These are phyloP conservation scores for Xylona heveae DNA, from an alignment of 495 filamentous ascomycete genomes.

Conservation along the genomic window DNA sequence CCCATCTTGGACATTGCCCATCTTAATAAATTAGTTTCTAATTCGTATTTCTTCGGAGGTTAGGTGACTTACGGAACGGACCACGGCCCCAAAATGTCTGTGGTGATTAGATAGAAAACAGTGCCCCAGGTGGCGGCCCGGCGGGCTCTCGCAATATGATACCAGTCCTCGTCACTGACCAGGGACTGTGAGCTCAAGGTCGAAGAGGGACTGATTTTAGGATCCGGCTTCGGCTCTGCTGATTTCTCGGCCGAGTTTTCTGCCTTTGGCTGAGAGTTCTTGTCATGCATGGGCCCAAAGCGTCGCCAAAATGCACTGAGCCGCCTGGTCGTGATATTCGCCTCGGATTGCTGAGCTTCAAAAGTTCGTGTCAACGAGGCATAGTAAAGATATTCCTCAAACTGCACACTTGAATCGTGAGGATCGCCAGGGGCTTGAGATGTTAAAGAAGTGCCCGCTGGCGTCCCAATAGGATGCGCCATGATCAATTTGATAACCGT, in stretches of 20 bases:
- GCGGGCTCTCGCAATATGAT: slow-evolving; percentile 21
- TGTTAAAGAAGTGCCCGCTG: no score
- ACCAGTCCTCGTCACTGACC: slow-evolving; percentile 19
- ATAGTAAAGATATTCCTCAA: slow-evolving; percentile 31
- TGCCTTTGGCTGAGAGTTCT: neutral
- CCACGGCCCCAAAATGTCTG: slow-evolving; percentile 1
- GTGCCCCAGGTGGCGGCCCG: slow-evolving; percentile 27
- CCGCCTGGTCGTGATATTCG: slow-evolving; percentile 11
- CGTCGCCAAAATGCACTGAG: slow-evolving; percentile 11
- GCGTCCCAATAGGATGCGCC: no score
- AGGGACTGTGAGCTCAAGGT: slow-evolving; percentile 1
- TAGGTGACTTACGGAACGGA: no score
- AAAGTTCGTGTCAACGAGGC: slow-evolving; percentile 22
- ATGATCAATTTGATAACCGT: no score
- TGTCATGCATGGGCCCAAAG: slow-evolving; percentile 5
- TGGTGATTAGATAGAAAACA: slow-evolving; percentile 7
- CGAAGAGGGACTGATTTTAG: slow-evolving; percentile 1
- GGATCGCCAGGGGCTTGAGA: no score
- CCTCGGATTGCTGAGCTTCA: slow-evolving; percentile 17
- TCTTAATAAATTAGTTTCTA: no score
- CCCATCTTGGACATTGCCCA: slow-evolving; percentile 21
- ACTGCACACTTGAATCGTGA: slow-evolving; percentile 1
- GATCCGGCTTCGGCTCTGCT: neutral
- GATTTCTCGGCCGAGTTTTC: slow-evolving; percentile 3
- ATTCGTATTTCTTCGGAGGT: no score